Percentiles rank a stretch among this genome's conserved stretches.
phyloP scores from a whole-genome alignment of 345 rosid genomes.

The Hirschfeldia incana region DNA sequence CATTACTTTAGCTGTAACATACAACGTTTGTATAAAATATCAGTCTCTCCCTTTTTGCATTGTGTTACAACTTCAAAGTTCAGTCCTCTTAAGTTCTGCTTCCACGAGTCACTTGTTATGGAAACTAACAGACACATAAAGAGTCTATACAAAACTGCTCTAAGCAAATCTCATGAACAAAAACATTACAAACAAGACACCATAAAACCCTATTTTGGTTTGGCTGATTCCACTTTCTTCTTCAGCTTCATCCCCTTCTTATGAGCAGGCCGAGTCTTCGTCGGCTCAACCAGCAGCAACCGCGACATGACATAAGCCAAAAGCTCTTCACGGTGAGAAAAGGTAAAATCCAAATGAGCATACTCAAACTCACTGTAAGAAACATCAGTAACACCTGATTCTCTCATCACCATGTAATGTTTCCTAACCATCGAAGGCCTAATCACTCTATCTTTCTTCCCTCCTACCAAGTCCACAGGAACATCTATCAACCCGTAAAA shows the following conservation, averaged over 20 bases:
- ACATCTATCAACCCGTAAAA: constrained; percentile 63
- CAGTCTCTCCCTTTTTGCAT: background rate
- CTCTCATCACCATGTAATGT: constrained; percentile 76
- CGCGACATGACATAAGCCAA: constrained; percentile 82
- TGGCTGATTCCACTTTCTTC: constrained; percentile 34
- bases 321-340: constrained; percentile 86
- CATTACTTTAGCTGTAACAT: constrained; percentile 17
- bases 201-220: background rate
- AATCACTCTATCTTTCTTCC: constrained; percentile 76
- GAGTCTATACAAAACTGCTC: background rate
- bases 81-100: background rate
- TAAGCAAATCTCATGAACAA: background rate
- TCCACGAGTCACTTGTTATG: background rate
- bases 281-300: constrained; percentile 59
- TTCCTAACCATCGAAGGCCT: constrained; percentile 72
- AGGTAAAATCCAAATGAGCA: constrained; percentile 92
- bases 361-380: constrained; percentile 80
- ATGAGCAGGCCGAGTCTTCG: constrained; percentile 20
- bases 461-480: constrained; percentile 84
- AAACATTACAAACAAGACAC: constrained; percentile 14
- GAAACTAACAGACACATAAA: background rate
- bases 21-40: background rate
- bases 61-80: too few relatives aligned
- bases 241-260: constrained; percentile 46
- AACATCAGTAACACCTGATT: constrained; percentile 55